Conservation (phyloP, 2,329 filamentous ascomycete species). For the Teratosphaeria epicoccoides region DNA sequence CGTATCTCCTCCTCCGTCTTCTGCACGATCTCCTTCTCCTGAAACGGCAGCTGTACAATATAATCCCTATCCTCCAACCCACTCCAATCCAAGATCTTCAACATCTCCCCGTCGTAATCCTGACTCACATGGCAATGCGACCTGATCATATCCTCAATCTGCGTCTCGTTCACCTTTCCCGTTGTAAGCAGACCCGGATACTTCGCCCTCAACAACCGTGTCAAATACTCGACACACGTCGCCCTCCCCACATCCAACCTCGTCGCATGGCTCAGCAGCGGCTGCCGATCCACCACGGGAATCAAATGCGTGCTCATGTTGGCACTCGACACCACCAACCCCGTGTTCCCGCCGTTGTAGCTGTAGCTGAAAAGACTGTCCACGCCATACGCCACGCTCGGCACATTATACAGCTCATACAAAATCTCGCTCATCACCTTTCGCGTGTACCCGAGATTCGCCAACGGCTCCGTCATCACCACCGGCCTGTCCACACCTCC, state of each 20-base stretch:
- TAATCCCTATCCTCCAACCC: slow-evolving; percentile 81
- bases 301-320: slow-evolving; percentile 93
- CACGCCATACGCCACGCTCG: slow-evolving; percentile 85
- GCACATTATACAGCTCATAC: slow-evolving; percentile 89
- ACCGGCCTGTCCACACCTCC: slow-evolving; percentile 74
- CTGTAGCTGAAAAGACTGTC: slow-evolving; percentile 94
- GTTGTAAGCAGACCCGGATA: slow-evolving; percentile 67
- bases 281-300: slow-evolving; percentile 77
- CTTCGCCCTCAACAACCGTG: slow-evolving; percentile 81
- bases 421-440: slow-evolving; percentile 85
- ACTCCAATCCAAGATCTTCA: slow-evolving; percentile 74
- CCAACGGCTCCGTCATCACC: slow-evolving; percentile 91
- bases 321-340: slow-evolving; percentile 81
- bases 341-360: slow-evolving; percentile 79
- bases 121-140: slow-evolving; percentile 84
- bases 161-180: slow-evolving; percentile 66
- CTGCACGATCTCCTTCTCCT: slow-evolving; percentile 77
- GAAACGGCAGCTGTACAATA: slow-evolving; percentile 86
- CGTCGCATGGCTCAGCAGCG: slow-evolving; percentile 73
- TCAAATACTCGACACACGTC: slow-evolving; percentile 79
- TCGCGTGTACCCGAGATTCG: slow-evolving; percentile 77
- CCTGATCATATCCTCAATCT: slow-evolving; percentile 76
- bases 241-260: slow-evolving; percentile 90
- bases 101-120: slow-evolving; percentile 70
- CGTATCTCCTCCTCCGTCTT: slow-evolving; percentile 93